These are phyloP conservation scores for Wickerhamomyces alni DNA, from an alignment of 805 yeast genomes.

Conservation along the genomic window DNA sequence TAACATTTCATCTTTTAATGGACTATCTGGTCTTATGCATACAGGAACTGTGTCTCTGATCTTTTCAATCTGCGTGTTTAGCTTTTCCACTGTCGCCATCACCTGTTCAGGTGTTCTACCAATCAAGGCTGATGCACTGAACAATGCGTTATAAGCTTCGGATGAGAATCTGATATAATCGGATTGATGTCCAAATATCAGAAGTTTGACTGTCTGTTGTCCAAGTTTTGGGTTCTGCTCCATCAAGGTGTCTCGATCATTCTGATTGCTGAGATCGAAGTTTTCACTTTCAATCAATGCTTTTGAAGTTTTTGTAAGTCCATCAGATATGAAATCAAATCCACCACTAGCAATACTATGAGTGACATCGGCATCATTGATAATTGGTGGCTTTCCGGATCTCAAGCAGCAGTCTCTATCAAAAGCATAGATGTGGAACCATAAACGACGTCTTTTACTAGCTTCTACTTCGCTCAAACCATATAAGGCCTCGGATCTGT, in stretches of 20 bases:
- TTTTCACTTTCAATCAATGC: neutral
- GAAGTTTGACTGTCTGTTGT: slow-evolving; percentile 3
- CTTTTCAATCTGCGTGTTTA: slow-evolving; percentile 13
- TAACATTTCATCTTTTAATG: neutral
- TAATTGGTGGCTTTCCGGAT: slow-evolving; percentile 43
- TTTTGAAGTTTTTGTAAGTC: neutral
- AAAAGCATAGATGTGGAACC: slow-evolving; percentile 43
- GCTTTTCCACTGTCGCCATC: slow-evolving; percentile 10
- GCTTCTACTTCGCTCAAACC: slow-evolving; percentile 33
- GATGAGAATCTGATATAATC: slow-evolving; percentile 10
- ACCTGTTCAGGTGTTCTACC: slow-evolving; percentile 14
- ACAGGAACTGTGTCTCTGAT: slow-evolving; percentile 8
- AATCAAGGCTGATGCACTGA: slow-evolving; percentile 14
- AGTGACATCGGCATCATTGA: slow-evolving; percentile 33
- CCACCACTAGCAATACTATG: neutral
- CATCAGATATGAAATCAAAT: neutral
- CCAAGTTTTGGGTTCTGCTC: neutral
- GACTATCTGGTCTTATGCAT: slow-evolving; percentile 9
- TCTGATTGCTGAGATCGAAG: slow-evolving; percentile 1
- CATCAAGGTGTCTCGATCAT: neutral
- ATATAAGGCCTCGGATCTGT: slow-evolving; percentile 39
- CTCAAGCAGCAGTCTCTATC: slow-evolving; percentile 41
- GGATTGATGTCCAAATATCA: slow-evolving; percentile 7
- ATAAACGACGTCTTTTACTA: slow-evolving; percentile 33
- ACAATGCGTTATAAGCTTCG: no score